Evolutionary conservation across 2,329 filamentous ascomycete species (phyloP).

Genomic region (Colletotrichum lini): DNA sequence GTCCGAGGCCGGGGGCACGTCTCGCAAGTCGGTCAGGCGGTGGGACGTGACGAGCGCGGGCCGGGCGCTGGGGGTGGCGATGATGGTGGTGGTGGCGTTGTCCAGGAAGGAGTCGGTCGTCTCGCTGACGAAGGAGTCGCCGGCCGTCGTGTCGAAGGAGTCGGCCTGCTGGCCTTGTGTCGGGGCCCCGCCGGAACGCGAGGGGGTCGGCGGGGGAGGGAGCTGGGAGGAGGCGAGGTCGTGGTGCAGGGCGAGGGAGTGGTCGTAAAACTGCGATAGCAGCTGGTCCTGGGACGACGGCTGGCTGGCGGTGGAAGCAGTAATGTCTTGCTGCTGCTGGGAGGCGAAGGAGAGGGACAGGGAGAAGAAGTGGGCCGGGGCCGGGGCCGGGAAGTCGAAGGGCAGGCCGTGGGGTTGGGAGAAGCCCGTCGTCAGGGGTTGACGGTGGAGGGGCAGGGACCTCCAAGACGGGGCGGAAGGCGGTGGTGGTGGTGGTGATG

Average conservation of each 20-base stretch:
- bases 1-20: slow-evolving; percentile 77
- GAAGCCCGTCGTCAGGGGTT: slow-evolving; percentile 65
- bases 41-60: slow-evolving; percentile 51
- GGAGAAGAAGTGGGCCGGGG: slow-evolving; percentile 63
- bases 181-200: slow-evolving; percentile 15
- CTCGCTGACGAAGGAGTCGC: slow-evolving; percentile 56
- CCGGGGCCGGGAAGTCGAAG: slow-evolving; percentile 47
- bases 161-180: slow-evolving; percentile 29
- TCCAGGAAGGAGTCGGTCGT: slow-evolving; percentile 48
- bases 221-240: slow-evolving; percentile 75
- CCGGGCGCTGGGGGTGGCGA: slow-evolving; percentile 40
- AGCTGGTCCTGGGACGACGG: slow-evolving; percentile 43
- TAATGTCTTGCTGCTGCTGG: slow-evolving; percentile 29
- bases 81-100: slow-evolving; percentile 35
- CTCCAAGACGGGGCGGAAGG: slow-evolving; percentile 63
- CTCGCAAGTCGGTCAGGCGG: slow-evolving; percentile 74
- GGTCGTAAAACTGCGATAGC: slow-evolving; percentile 80
- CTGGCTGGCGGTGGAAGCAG: not conserved
- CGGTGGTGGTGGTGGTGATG: not conserved
- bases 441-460: slow-evolving; percentile 63
- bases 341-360: slow-evolving; percentile 50
- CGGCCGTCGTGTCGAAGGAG: slow-evolving; percentile 44
- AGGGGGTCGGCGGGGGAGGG: slow-evolving; percentile 12
- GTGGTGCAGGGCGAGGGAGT: slow-evolving; percentile 81
- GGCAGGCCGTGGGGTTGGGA: slow-evolving; percentile 63